Evolutionary conservation across 345 rosid genomes (phyloP).

Genomic region (Aurinia saxatilis): DNA sequence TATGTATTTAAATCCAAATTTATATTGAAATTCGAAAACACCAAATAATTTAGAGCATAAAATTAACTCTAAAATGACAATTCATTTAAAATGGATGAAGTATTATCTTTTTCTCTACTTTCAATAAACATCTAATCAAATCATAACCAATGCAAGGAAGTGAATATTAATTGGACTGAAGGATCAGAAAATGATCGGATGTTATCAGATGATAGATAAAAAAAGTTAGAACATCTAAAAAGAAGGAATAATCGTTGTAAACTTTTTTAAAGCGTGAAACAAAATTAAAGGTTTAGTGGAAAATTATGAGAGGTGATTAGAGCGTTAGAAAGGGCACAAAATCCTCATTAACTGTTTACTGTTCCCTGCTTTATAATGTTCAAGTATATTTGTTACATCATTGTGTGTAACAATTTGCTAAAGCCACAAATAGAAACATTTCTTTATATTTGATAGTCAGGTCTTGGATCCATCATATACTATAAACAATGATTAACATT

Average conservation of each 20-base stretch:
- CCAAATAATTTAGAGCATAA: too few relatives aligned
- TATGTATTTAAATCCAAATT: too few relatives aligned
- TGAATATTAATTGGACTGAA: background rate
- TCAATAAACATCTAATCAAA: background rate
- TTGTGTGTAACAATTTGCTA: background rate
- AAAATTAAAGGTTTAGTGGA: background rate
- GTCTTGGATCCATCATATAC: constrained; percentile 11
- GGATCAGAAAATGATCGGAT: background rate
- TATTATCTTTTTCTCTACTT: too few relatives aligned
- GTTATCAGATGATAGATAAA: background rate
- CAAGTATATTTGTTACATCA: background rate
- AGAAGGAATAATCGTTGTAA: background rate
- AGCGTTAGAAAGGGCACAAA: background rate
- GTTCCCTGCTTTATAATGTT: background rate
- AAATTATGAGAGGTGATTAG: background rate
- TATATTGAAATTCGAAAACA: too few relatives aligned
- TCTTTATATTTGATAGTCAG: background rate
- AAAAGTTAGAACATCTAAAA: background rate
- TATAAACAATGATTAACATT: too few relatives aligned
- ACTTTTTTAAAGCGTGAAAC: background rate
- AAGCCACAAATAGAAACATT: background rate
- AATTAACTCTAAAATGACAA: too few relatives aligned
- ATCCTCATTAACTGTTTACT: background rate
- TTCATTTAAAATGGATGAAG: too few relatives aligned
- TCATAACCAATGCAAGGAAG: background rate